Base-by-base conservation (phyloP, 257 asterid genomes). In the Echites panduratus region DNA sequence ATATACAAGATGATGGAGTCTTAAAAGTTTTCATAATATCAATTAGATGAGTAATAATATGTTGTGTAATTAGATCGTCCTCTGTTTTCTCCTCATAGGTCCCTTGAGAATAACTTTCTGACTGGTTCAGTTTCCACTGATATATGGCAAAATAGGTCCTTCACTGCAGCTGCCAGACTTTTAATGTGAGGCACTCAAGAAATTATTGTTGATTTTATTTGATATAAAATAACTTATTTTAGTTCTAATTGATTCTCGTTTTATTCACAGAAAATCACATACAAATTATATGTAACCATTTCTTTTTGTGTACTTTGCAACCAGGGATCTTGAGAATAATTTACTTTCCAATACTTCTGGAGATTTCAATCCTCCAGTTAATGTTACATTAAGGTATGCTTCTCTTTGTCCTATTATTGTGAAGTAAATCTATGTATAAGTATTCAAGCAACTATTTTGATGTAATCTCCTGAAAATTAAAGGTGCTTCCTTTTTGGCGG, bases 291-390 rank as follows among this genome's bases (percentile, higher is more conserved):
- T 9, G 14, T 68, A 5, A 45, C 57, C 43, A 32, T 47, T 17
- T 48, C 27, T 66, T 43, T 58, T 59, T 67, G 10, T 74, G 52
- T 35, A n/a, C 32, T 41, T 76, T 72, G 72, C 26, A 57, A 32
- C 69, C 76, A 84, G 88, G 13, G 79, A 84, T 80, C 80, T 84
- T 64, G 79, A 27, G 70, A 82, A 75, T 57, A 82, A 84, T 75
- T 70, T 70, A 61, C 64, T 82, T 53, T 77, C 83, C 70, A 75
- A 72, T 64, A 68, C 82, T 75, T 41, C 54, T 52, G 86, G 88
- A 77, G 56, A 72, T 68, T 75, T 84, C 40, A 77, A 84, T 75
- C 88, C 85, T 70, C 85, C 86, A 14, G 82, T 43, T 24, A 84
- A 82, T 59, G 83, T 84, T 49, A 79, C 80, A 22, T 71, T 84